Evolutionary conservation across 1,284 basidiomycete genomes (phyloP).

Genomic region (Leucocoprinus gongylophorus): DNA sequence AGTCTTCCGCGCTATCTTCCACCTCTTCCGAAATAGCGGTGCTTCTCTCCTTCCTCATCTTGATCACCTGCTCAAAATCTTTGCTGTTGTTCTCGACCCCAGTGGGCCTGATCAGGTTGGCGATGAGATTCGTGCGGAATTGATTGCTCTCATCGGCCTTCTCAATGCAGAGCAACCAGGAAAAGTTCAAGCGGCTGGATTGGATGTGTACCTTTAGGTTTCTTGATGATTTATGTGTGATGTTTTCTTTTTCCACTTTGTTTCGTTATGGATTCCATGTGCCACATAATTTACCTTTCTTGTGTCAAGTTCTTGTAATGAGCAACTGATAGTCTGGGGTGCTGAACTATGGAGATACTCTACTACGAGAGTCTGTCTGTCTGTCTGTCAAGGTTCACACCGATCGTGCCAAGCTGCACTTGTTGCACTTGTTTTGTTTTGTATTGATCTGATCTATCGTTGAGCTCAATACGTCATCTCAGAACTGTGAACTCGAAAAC

Average conservation of each 20-base stretch:
- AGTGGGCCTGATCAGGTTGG: conserved; percentile 65
- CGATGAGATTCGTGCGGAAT: conserved; percentile 67
- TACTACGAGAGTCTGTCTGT: too few species aligned
- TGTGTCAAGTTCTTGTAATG: background rate
- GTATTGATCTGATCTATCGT: conserved; percentile 8
- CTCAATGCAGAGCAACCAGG: conserved; percentile 70
- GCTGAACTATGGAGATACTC: too few species aligned
- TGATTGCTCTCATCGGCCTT: conserved; percentile 70
- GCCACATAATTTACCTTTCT: conserved; percentile 14
- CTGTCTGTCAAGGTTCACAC: too few species aligned
- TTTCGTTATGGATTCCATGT: conserved; percentile 15
- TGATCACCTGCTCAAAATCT: conserved; percentile 78
- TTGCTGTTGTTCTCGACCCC: conserved; percentile 80
- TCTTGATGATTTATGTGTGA: conserved; percentile 16
- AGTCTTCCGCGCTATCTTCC: conserved; percentile 87
- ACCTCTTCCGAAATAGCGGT: conserved; percentile 75
- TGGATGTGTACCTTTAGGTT: conserved; percentile 45
- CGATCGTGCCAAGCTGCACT: too few species aligned
- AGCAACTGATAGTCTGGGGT: background rate
- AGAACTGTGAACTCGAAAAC: conserved; percentile 2
- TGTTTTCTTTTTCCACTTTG: conserved; percentile 11
- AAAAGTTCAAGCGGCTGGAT: conserved; percentile 70
- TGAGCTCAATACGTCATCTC: background rate
- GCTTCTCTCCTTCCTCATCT: conserved; percentile 69
- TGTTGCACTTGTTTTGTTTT: conserved; percentile 12